Evolutionary conservation across 2,329 filamentous ascomycete species (phyloP).

Genomic region (Apiospora koreana): DNA sequence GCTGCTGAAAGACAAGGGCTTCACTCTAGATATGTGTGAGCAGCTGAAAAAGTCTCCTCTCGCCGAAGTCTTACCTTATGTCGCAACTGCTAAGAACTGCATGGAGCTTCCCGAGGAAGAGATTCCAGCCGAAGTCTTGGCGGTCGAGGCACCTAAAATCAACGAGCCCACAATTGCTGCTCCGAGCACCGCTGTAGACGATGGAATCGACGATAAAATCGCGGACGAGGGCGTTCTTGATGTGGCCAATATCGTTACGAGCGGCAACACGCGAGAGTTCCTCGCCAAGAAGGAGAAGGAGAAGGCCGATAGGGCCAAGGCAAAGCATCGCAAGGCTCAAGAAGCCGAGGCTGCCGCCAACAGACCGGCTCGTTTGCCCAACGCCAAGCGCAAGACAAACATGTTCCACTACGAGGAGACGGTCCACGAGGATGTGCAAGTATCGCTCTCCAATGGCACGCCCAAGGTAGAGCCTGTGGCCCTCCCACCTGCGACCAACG

Average conservation of each 20-base stretch:
- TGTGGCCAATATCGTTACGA: conserved; percentile 81
- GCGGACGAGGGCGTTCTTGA: conserved; percentile 75
- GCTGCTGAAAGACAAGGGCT: conserved; percentile 61
- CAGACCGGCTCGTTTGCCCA: conserved; percentile 65
- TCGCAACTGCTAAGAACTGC: conserved; percentile 41
- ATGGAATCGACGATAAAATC: conserved; percentile 38
- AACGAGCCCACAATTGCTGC: conserved; percentile 30
- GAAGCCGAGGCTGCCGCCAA: conserved; percentile 54
- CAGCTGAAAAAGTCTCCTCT: conserved; percentile 67
- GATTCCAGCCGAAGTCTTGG: conserved; percentile 25
- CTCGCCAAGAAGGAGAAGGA: conserved; percentile 81
- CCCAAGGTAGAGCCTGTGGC: conserved; percentile 17
- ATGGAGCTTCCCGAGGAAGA: conserved; percentile 51
- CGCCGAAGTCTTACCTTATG: conserved; percentile 67
- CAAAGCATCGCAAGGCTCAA: conserved; percentile 59
- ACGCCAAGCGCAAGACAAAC: conserved; percentile 69
- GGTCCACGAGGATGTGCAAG: conserved; percentile 53
- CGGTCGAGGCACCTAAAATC: conserved; percentile 36
- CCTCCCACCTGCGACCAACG: conserved; percentile 17
- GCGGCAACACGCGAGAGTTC: conserved; percentile 79
- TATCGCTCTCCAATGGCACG: conserved; percentile 32
- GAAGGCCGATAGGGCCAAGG: conserved; percentile 65
- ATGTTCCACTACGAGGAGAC: conserved; percentile 75
- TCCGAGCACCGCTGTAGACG: conserved; percentile 31
- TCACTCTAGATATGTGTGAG: conserved; percentile 68